Percentiles rank a stretch among this genome's conserved stretches.
Evolutionary conservation across 2,329 filamentous ascomycete genomes (phyloP).

Genomic region (Penicillium sclerotiorum): DNA sequence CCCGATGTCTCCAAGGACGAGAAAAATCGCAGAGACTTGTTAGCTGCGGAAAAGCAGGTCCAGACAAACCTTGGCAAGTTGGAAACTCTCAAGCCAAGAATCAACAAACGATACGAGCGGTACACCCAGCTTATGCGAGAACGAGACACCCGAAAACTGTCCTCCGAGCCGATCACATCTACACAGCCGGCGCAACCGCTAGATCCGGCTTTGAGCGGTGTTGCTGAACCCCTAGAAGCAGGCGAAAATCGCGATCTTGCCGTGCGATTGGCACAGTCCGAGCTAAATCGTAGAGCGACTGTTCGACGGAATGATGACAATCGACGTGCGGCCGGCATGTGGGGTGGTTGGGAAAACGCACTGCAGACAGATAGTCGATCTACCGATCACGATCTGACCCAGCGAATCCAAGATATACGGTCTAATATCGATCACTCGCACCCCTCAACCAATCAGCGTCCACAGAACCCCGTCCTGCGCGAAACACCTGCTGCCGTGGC

Average conservation of each 20-base stretch:
- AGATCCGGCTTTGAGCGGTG: conserved; percentile 64
- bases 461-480: conserved; percentile 16
- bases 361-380: conserved; percentile 36
- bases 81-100: conserved; percentile 76
- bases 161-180: conserved; percentile 12
- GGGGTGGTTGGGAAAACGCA: conserved; percentile 56
- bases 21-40: conserved; percentile 58
- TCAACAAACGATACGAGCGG: conserved; percentile 70
- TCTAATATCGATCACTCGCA: conserved; percentile 39
- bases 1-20: conserved; percentile 68
- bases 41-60: conserved; percentile 63
- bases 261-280: conserved; percentile 72
- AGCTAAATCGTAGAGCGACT: conserved; percentile 69
- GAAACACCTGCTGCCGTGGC: conserved; percentile 17
- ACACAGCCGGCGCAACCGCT: conserved; percentile 23
- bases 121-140: conserved; percentile 60
- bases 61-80: conserved; percentile 68
- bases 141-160: conserved; percentile 47
- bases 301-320: conserved; percentile 58
- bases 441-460: conserved; percentile 9
- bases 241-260: conserved; percentile 74
- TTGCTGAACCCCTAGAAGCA: conserved; percentile 66
- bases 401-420: conserved; percentile 56
- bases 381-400: conserved; percentile 51
- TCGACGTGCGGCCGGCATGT: conserved; percentile 56